Evolutionary conservation across 371 early-diverging fungal species (phyloP).

Genomic region (Mortierella sp.): DNA sequence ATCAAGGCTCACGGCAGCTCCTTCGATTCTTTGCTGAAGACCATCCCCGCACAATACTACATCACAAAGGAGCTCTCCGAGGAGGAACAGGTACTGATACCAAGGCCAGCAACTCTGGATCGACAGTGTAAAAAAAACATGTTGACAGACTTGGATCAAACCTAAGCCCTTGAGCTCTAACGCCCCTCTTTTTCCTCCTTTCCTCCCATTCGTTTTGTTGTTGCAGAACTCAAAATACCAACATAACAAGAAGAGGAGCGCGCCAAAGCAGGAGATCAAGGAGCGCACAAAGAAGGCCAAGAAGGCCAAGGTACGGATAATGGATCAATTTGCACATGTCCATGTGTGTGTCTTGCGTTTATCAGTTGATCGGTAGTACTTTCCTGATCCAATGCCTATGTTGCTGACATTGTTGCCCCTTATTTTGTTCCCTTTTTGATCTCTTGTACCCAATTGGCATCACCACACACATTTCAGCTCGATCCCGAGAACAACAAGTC

Average conservation of each 20-base stretch:
- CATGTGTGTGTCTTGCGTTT: not conserved
- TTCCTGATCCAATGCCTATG: not conserved
- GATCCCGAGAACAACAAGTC: slow-evolving; percentile 69
- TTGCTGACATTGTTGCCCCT: not conserved
- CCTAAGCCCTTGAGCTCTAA: not conserved
- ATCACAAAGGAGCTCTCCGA: slow-evolving; percentile 65
- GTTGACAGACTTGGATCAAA: slow-evolving; percentile 3
- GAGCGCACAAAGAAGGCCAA: slow-evolving; percentile 84
- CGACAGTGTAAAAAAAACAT: not conserved
- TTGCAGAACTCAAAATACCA: slow-evolving; percentile 68
- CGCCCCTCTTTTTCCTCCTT: not conserved
- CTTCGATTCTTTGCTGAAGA: slow-evolving; percentile 76
- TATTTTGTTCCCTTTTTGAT: not conserved
- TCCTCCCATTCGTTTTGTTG: not conserved
- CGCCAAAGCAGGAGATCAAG: slow-evolving; percentile 84
- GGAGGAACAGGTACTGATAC: slow-evolving; percentile 59
- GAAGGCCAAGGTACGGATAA: slow-evolving; percentile 72
- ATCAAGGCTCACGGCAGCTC: slow-evolving; percentile 66
- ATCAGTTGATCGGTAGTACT: not conserved
- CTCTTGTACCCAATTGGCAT: not conserved
- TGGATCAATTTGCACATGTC: not conserved
- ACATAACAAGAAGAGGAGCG: slow-evolving; percentile 82
- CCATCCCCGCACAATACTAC: slow-evolving; percentile 83
- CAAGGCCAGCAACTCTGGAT: not conserved
- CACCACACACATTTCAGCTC: slow-evolving; percentile 42